Evolutionary conservation across 2,329 filamentous ascomycete genomes (phyloP), one percentile per base, ranked within the genome.

Genomic region (Monosporascus sp.): DNA sequence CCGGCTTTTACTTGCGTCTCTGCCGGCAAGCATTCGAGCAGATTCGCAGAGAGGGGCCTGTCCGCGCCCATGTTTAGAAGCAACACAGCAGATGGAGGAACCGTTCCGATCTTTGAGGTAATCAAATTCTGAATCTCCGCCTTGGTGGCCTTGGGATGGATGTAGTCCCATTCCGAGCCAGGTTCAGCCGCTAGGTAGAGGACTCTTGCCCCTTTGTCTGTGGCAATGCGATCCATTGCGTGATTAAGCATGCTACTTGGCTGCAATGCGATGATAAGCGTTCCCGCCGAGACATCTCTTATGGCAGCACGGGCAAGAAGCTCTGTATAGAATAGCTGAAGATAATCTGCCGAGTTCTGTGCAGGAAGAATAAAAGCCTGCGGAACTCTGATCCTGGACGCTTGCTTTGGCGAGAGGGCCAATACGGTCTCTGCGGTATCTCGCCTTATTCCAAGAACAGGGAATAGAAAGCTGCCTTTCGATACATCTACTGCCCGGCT

Each of bases 281-380:
- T 48, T 17, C 18, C 31, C 20, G 24, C 45, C 6, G 27, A 20
- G n/a, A 31, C 52, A 49, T 54, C 52, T 44, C 44, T 47, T 18
- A 54, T 24, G 7, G 52, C 52, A 43, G 52, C 43, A 18, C 49
- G 49, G 25, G 49, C 49, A 22, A 54, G 18, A n/a, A 51, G 49
- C 45, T 54, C 49, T n/a, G 25, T 45, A 39, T 49, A 54, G 38
- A 51, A 54, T 17, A 47, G 36, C 45, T 51, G 52, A 27, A 54
- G 49, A 49, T 22, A 43, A 36, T 48, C 27, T 22, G 11, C 18
- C n/a, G 14, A 35, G 8, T 5, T 36, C 25, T 48, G 11, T 48
- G 18, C n/a, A 27, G 45, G 45, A 9, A 48, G 45, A 25, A 48
- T 48, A 25, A 49, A 48, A 15, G 50, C 31, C 18, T 49, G 17